Percentiles rank a stretch among this genome's conserved stretches.
These are phyloP conservation scores for Acanthamoeba lenticulata DNA, from an alignment of 208 protist species.

Conservation along the genomic window DNA sequence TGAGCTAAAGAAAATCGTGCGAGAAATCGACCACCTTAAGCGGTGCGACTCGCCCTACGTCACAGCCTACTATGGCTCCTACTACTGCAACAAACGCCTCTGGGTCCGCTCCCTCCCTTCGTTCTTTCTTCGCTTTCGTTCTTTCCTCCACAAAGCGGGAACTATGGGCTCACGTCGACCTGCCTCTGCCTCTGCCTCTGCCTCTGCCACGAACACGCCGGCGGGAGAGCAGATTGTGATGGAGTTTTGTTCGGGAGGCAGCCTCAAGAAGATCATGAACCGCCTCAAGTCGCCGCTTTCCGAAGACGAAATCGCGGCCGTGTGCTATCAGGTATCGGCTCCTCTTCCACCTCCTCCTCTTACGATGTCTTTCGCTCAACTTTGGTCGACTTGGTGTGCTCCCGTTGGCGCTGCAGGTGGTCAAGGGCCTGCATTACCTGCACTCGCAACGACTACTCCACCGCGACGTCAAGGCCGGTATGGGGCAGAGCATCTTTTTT, in stretches of 20 bases:
- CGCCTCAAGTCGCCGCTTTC: not conserved
- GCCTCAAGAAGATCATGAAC: constrained; percentile 64
- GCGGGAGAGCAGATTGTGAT: constrained; percentile 40
- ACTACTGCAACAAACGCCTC: constrained; percentile 45
- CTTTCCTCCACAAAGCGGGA: not conserved
- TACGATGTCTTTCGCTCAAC: not conserved
- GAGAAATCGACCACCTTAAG: constrained; percentile 45
- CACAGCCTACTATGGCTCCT: constrained; percentile 31
- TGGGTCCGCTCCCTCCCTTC: not conserved
- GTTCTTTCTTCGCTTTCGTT: not conserved
- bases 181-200: no score
- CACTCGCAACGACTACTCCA: constrained; percentile 57
- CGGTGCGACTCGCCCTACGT: constrained; percentile 34
- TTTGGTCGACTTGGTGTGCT: not conserved
- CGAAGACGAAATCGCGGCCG: constrained; percentile 51
- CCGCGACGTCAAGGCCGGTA: constrained; percentile 61
- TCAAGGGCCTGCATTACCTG: constrained; percentile 55
- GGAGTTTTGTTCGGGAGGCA: constrained; percentile 42
- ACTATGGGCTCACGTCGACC: no score
- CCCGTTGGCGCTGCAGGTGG: not conserved
- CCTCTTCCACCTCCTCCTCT: not conserved
- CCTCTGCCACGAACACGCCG: no score
- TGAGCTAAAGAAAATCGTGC: constrained; percentile 5
- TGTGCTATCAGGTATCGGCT: constrained; percentile 26
- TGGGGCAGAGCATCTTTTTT: not conserved